Evolutionary conservation across 179 eudicot species (phyloP), one percentile per base, ranked within the genome.

Genomic region (Corrigiola litoralis): DNA sequence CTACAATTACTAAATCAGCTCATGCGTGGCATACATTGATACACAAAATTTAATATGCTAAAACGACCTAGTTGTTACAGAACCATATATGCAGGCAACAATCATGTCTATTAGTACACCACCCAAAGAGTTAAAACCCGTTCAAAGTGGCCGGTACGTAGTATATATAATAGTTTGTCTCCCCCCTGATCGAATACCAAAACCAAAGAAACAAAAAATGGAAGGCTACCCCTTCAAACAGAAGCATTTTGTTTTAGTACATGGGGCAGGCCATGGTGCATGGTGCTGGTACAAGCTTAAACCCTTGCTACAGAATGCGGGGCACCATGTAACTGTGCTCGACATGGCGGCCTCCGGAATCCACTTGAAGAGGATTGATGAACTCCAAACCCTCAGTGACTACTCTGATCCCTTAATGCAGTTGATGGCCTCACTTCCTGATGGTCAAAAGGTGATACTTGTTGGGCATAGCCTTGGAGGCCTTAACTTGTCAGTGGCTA

Each of bases 401-500:
- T 86, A 83, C 57, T 27, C 69, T 11, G 34, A 48, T 60, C 88
- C 91, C 0, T 67, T 86, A 72, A 33, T 79, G 38, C 69, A 77
- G 21, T 27, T 72, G 11, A 27, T 86, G 72, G 70, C 45, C 5
- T 28, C 70, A 1, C 12, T 86, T 24, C 77, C 80, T 6, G 47
- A 41, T 13, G 58, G 28, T 13, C 71, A 83, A n/a, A 86, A 76
- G 78, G 88, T 84, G 28, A 69, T 82, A 23, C 54, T 85, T 2
- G 84, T 84, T 8, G 89, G 89, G 11, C 89, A 82, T 47, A 84
- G 89, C 63, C 70, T 75, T 9, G 86, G 86, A 2, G 86, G 89
- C 5, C 20, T 82, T 3, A 73, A 16, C 47, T 2, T 75, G 45
- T 73, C 84, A 2, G 66, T 71, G n/a, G 85, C 64, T 0, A 69